phyloP scores from a whole-genome alignment of 306 rosid species.

The Psophocarpus tetragonolobus region DNA sequence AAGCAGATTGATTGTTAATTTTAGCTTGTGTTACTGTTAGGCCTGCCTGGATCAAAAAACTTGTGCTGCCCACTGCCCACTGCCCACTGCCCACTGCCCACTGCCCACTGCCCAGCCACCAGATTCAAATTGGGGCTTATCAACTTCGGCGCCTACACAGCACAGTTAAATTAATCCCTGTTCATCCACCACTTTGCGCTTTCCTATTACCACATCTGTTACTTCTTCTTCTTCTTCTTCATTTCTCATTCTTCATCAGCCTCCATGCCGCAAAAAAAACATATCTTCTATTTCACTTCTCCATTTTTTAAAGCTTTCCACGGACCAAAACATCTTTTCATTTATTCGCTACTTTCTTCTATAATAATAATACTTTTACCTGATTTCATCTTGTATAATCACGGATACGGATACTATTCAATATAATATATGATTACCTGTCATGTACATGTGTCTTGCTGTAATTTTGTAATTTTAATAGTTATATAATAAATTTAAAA shows the following conservation, averaged over 20 bases:
- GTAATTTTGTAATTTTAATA: no score
- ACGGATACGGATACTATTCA: no score
- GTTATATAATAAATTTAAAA: no score
- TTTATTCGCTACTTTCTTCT: no score
- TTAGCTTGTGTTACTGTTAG: no score
- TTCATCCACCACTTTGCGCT: not conserved
- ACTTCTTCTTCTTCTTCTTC: not conserved
- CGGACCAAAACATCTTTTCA: no score
- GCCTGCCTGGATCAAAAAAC: not conserved
- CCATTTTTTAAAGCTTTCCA: no score
- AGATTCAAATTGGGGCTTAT: not conserved
- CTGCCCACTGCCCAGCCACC: constrained; percentile 26
- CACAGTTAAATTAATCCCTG: not conserved
- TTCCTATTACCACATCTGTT: not conserved
- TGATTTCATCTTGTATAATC: no score
- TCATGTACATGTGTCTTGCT: no score
- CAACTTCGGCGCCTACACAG: constrained; percentile 8
- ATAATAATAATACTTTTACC: no score
- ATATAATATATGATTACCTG: no score
- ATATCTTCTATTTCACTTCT: not conserved
- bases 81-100: no score
- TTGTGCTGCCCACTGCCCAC: constrained; percentile 6
- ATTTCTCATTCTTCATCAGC: not conserved
- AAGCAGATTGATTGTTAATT: not conserved
- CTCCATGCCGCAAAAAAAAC: not conserved